Base-by-base conservation (phyloP, 2,329 filamentous ascomycete genomes). In the Ceratocystiopsis sp. region DNA sequence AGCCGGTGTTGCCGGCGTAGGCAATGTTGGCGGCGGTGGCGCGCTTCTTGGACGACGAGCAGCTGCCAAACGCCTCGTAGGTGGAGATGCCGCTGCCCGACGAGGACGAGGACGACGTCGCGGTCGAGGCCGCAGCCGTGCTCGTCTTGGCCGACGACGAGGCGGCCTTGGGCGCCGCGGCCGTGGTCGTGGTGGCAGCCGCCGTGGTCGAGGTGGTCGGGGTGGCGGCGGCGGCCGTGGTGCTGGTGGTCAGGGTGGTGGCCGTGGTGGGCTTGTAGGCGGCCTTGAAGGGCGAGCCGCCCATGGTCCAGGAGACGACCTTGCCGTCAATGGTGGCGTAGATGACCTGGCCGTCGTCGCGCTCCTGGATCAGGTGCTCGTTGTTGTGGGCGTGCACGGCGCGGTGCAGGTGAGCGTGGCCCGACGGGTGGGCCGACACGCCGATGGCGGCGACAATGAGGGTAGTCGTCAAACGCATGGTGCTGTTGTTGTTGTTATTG, bases 121-220 rank as follows among this genome's bases (percentile, higher is more conserved):
- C 3, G 11, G 42, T 37, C 15, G 38, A 36, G 7, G 17, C n/a
- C 17, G 33, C 21, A 15, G 42, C 25, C 32, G 41, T 40, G 38
- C n/a, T 18, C 32, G 21, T 18, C 19, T 21, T 21, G 19, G 19
- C 7, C 44, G 37, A 37, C 25, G 38, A 41, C 41, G 37, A 29
- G 10, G 38, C 33, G 17, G 42, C 33, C 37, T 25, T 18, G 35
- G 44, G 38, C 35, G 38, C 38, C 29, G 35, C 29, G 35, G 9
- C 12, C 2, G 16, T 84, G 70, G 84, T 84, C 59, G 78, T 76
- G 69, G 86, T 84, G 7, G 2, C 25, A 11, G 25, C 25, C 7
- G 25, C 10, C 5, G 9, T 6, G 7, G 25, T 9, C 55, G 60
- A 61, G 51, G 60, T 42, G 25, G 49, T 40, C n/a, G 39, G 45